phyloP scores from a whole-genome alignment of 495 filamentous ascomycete genomes.

The Aspergillus olivimuriae region DNA sequence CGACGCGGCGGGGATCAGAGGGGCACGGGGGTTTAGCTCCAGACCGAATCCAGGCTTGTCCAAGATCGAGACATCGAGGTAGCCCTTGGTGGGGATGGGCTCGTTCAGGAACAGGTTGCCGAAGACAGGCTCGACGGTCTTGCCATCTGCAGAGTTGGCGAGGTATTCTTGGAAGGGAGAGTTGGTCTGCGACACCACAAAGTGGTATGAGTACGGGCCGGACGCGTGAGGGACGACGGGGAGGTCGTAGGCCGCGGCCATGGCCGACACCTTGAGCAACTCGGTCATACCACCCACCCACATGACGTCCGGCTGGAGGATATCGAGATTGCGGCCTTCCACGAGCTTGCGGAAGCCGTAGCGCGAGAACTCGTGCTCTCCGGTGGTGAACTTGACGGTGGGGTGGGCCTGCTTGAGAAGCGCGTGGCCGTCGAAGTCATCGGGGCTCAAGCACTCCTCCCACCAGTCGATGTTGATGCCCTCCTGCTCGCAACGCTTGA shows the following conservation, averaged over 20 bases:
- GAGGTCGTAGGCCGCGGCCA: slow-evolving; percentile 87
- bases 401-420: slow-evolving; percentile 85
- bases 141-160: slow-evolving; percentile 84
- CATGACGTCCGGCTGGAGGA: slow-evolving; percentile 94
- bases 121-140: slow-evolving; percentile 83
- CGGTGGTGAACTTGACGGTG: slow-evolving; percentile 87
- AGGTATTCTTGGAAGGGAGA: slow-evolving; percentile 93
- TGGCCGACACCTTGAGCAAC: slow-evolving; percentile 78
- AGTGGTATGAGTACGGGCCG: slow-evolving; percentile 91
- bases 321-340: slow-evolving; percentile 84
- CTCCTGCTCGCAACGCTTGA: slow-evolving; percentile 67
- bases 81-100: slow-evolving; percentile 78
- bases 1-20: slow-evolving; percentile 64
- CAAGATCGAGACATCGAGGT: slow-evolving; percentile 66
- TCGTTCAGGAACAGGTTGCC: slow-evolving; percentile 87
- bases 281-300: slow-evolving; percentile 93
- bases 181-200: slow-evolving; percentile 84
- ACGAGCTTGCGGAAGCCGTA: slow-evolving; percentile 93
- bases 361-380: slow-evolving; percentile 88
- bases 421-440: slow-evolving; percentile 84
- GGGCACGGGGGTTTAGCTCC: slow-evolving; percentile 73
- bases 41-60: slow-evolving; percentile 91
- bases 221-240: slow-evolving; percentile 91
- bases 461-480: slow-evolving; percentile 92
- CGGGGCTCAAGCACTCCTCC: slow-evolving; percentile 86